These are phyloP conservation scores for Leccinum ochraceum DNA, from an alignment of 768 basidiomycete genomes.

Conservation along the genomic window DNA sequence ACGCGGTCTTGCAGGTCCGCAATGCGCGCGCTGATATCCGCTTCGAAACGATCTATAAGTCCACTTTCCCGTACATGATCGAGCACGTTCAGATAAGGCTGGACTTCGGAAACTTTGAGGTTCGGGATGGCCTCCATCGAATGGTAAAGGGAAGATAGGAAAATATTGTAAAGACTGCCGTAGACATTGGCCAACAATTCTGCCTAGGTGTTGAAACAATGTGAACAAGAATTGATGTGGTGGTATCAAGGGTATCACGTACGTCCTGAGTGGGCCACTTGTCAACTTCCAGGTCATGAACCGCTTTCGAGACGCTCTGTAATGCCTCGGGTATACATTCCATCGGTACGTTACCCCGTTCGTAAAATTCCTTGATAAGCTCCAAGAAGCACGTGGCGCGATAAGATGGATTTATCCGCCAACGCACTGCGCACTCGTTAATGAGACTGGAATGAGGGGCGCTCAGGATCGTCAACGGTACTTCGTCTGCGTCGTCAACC, in stretches of 20 bases:
- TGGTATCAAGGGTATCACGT: constrained; percentile 33
- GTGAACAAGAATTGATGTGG: constrained; percentile 6
- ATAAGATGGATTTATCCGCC: constrained; percentile 84
- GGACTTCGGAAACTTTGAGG: constrained; percentile 70
- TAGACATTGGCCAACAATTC: constrained; percentile 71
- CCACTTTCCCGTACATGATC: constrained; percentile 70
- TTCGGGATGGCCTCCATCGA: constrained; percentile 74
- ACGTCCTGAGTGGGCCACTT: constrained; percentile 86
- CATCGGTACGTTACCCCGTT: constrained; percentile 87
- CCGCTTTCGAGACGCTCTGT: constrained; percentile 66
- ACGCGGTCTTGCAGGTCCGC: constrained; percentile 68
- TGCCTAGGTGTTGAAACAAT: constrained; percentile 40
- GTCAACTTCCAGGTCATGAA: constrained; percentile 67
- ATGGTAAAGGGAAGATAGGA: constrained; percentile 84
- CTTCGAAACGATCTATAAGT: constrained; percentile 69
- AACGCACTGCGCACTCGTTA: constrained; percentile 84
- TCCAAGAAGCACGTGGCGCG: constrained; percentile 81
- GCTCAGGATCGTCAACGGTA: constrained; percentile 89
- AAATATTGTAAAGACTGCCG: constrained; percentile 79
- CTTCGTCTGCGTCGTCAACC: constrained; percentile 92
- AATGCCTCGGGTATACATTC: constrained; percentile 95
- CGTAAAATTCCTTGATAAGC: constrained; percentile 83
- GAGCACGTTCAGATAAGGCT: constrained; percentile 64
- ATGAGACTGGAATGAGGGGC: constrained; percentile 64
- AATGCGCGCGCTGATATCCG: constrained; percentile 69